Evolutionary conservation across 1,284 basidiomycete species (phyloP), one percentile per base, ranked within the genome.

Genomic region (Cutaneotrichosporon cyanovorans): DNA sequence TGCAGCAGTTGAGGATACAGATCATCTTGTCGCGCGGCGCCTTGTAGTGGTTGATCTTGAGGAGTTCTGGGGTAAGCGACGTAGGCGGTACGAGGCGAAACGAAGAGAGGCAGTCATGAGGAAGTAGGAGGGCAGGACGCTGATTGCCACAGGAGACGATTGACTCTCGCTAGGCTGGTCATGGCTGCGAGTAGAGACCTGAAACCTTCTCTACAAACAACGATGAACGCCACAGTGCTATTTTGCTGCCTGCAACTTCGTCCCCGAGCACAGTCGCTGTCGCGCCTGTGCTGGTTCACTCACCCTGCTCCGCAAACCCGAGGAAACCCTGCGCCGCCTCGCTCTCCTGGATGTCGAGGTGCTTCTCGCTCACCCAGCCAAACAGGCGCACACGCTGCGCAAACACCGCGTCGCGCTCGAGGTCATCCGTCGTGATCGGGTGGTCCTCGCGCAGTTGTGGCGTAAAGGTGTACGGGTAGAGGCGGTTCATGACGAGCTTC

Each of bases 41-140:
- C 69, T 97, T 97, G 76, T 97, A 98, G 68, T 96, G 90, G 66
- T 96, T 97, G 59, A 98, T 86, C 77, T 96, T 98, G 61, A 90
- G 72, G 38, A 98, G 75, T 70, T 96, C 91, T 88, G 61, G 28
- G 19, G 25, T 40, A 23, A 50, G 40, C 30, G 20, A 11, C 20
- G 36, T n/a, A 12, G 23, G 39, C 3, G 23, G 31, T 16, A 22
- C 21, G 21, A 41, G 25, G 15, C 7, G 5, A 5, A 16, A 3
- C 9, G 33, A 16, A 16, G 9, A 16, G 33, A 12, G n/a, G 8
- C 18, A 28, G 25, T 12, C 25, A 28, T n/a, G n/a, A n/a, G n/a
- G n/a, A n/a, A n/a, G n/a, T n/a, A n/a, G n/a, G n/a, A n/a, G n/a
- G n/a, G n/a, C n/a, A n/a, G n/a, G n/a, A n/a, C n/a, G n/a, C n/a